A percentile compares a stretch with the other conserved stretches of the same genome.
These are phyloP conservation scores for Tuber umbilicatum DNA, from an alignment of 495 filamentous ascomycete species.

Conservation along the genomic window DNA sequence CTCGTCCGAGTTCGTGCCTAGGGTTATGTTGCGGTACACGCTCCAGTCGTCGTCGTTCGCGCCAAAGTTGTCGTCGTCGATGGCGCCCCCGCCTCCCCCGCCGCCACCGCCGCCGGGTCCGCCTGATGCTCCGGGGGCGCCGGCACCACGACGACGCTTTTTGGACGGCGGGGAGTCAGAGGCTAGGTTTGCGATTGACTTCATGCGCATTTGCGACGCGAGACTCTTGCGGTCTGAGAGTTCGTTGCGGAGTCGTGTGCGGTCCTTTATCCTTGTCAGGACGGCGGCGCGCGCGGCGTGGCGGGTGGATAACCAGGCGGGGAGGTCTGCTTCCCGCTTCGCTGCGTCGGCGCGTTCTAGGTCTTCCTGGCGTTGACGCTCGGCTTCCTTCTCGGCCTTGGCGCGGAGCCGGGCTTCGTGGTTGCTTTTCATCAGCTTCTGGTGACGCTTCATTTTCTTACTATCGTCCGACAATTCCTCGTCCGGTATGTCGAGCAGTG, in stretches of 20 bases:
- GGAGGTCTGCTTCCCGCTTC: constrained; percentile 71
- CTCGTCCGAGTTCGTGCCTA: constrained; percentile 60
- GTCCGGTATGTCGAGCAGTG: constrained; percentile 80
- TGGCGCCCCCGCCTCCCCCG: constrained; percentile 15
- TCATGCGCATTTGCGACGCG: constrained; percentile 94
- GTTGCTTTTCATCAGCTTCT: constrained; percentile 85
- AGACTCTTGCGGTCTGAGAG: constrained; percentile 92
- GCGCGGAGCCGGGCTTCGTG: constrained; percentile 85
- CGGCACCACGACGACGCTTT: constrained; percentile 61
- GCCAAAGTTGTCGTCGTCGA: constrained; percentile 84
- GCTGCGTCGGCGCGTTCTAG: constrained; percentile 76
- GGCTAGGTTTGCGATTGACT: constrained; percentile 91
- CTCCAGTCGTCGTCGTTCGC: constrained; percentile 97
- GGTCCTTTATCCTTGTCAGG: constrained; percentile 81
- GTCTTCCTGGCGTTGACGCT: constrained; percentile 74
- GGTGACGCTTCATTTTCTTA: constrained; percentile 82
- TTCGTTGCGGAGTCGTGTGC: constrained; percentile 83
- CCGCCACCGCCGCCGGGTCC: constrained; percentile 12
- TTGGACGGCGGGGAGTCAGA: constrained; percentile 72
- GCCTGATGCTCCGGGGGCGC: constrained; percentile 27
- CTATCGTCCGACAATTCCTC: constrained; percentile 87
- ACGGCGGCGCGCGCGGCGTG: constrained; percentile 65
- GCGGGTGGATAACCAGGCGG: constrained; percentile 78
- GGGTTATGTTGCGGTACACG: constrained; percentile 84
- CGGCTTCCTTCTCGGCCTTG: constrained; percentile 89